Percentiles rank a stretch among this genome's conserved stretches.
Evolutionary conservation across 2,329 filamentous ascomycete species (phyloP).

Genomic region (Cercospora zeina): DNA sequence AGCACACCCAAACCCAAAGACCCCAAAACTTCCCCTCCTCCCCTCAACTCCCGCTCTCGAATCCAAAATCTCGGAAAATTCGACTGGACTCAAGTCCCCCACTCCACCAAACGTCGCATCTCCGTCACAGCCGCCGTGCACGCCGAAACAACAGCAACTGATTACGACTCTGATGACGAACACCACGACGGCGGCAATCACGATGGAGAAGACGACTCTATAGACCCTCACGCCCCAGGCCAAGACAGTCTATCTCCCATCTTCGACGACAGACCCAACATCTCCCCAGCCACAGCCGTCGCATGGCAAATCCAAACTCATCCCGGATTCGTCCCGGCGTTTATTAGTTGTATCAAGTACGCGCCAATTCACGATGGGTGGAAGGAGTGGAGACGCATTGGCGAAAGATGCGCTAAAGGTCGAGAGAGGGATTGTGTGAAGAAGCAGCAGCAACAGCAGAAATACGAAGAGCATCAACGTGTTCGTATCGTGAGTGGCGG

Average conservation of each 20-base stretch:
- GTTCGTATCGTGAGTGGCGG: slow-evolving; percentile 35
- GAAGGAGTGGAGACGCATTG: slow-evolving; percentile 61
- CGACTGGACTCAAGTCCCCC: slow-evolving; percentile 16
- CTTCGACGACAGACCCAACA: slow-evolving; percentile 52
- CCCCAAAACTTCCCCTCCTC: not conserved
- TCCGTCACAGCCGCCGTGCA: slow-evolving; percentile 12
- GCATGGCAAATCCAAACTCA: slow-evolving; percentile 69
- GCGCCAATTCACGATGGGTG: slow-evolving; percentile 68
- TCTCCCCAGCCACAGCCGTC: slow-evolving; percentile 64
- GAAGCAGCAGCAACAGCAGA: not conserved
- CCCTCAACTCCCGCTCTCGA: not conserved
- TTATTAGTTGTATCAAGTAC: slow-evolving; percentile 68
- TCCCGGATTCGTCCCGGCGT: slow-evolving; percentile 66
- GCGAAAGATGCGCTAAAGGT: slow-evolving; percentile 49
- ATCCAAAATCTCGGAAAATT: slow-evolving; percentile 14
- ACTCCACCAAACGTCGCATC: slow-evolving; percentile 10
- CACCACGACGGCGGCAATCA: slow-evolving; percentile 21
- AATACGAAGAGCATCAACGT: not conserved
- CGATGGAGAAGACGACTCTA: slow-evolving; percentile 18
- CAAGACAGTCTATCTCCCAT: slow-evolving; percentile 43
- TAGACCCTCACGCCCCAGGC: slow-evolving; percentile 25
- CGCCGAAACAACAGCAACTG: not conserved
- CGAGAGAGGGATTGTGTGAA: not conserved
- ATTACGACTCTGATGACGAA: not conserved
- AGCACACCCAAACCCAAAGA: slow-evolving; percentile 25